A percentile compares a stretch with the other conserved stretches of the same genome.
Evolutionary conservation across 148 eudicot species (phyloP).

Genomic region (Tetragonia tetragonoides): DNA sequence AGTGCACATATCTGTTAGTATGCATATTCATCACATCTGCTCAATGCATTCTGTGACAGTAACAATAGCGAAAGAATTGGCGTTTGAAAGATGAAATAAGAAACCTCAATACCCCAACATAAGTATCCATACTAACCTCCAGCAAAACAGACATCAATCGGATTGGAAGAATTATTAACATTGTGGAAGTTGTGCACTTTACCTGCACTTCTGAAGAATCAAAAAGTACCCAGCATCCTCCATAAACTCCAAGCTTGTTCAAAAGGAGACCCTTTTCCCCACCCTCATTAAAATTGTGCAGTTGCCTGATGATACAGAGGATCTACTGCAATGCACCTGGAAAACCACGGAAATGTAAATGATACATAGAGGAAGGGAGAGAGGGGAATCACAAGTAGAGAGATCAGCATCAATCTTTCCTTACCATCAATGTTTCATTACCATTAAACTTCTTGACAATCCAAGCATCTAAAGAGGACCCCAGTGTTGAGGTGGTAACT

Average conservation of each 20-base stretch:
- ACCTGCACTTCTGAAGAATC: slow-evolving; percentile 93
- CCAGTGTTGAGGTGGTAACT: slow-evolving; percentile 94
- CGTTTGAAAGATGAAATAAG: slow-evolving; percentile 5
- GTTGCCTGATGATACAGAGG: slow-evolving; percentile 97
- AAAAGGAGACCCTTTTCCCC: slow-evolving; percentile 93
- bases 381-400: background rate
- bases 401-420: slow-evolving; percentile 10
- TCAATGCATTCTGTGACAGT: slow-evolving; percentile 54
- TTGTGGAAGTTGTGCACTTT: slow-evolving; percentile 43
- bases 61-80: slow-evolving; percentile 7
- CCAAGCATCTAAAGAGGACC: slow-evolving; percentile 77
- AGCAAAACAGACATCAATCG: slow-evolving; percentile 76
- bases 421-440: slow-evolving; percentile 51
- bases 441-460: slow-evolving; percentile 96
- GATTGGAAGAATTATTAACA: slow-evolving; percentile 36
- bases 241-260: slow-evolving; percentile 94
- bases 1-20: slow-evolving; percentile 60
- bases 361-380: background rate
- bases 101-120: background rate
- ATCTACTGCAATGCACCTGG: slow-evolving; percentile 90
- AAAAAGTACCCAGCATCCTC: slow-evolving; percentile 80
- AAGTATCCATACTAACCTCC: slow-evolving; percentile 42
- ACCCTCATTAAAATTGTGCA: slow-evolving; percentile 95
- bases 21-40: slow-evolving; percentile 59
- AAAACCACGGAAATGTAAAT: slow-evolving; percentile 20